A percentile compares a stretch with the other conserved stretches of the same genome.
phyloP scores from a whole-genome alignment of 495 filamentous ascomycete genomes.

The Aspergillus haitiensis region DNA sequence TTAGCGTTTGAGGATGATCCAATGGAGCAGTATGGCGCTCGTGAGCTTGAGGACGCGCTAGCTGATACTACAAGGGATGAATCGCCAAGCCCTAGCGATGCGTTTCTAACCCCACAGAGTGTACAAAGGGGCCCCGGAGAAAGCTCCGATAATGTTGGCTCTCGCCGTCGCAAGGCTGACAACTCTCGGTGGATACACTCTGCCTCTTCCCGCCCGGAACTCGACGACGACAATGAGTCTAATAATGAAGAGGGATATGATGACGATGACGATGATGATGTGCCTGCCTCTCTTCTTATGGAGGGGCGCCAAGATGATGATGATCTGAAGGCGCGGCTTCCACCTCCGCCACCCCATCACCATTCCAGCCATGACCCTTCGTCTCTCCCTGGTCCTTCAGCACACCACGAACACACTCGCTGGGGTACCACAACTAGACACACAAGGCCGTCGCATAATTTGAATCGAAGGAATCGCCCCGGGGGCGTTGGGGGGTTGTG shows the following conservation, averaged over 20 bases:
- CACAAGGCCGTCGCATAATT: conserved; percentile 52
- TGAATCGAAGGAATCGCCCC: conserved; percentile 21
- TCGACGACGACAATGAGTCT: conserved; percentile 53
- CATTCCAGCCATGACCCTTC: conserved; percentile 27
- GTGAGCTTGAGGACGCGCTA: conserved; percentile 68
- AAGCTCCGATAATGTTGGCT: conserved; percentile 21
- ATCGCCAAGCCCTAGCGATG: conserved; percentile 57
- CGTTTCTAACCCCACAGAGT: conserved; percentile 31
- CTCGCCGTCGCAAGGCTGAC: conserved; percentile 34
- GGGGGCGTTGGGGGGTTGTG: conserved; percentile 33
- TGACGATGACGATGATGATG: conserved; percentile 90
- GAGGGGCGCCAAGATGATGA: conserved; percentile 56
- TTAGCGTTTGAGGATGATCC: conserved; percentile 67
- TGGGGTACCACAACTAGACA: conserved; percentile 61
- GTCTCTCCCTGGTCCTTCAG: conserved; percentile 50
- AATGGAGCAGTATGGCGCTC: conserved; percentile 64
- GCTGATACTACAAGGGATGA: conserved; percentile 63
- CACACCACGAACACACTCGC: conserved; percentile 54
- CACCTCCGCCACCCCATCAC: conserved; percentile 38
- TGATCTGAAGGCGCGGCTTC: conserved; percentile 36
- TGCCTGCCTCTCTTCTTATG: conserved; percentile 83
- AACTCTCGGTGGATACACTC: conserved; percentile 39
- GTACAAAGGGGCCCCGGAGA: conserved; percentile 19
- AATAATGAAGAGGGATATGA: conserved; percentile 45
- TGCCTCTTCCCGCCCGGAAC: conserved; percentile 38